Evolutionary conservation across 495 filamentous ascomycete genomes (phyloP).

Genomic region (Penicillium pancosmium): DNA sequence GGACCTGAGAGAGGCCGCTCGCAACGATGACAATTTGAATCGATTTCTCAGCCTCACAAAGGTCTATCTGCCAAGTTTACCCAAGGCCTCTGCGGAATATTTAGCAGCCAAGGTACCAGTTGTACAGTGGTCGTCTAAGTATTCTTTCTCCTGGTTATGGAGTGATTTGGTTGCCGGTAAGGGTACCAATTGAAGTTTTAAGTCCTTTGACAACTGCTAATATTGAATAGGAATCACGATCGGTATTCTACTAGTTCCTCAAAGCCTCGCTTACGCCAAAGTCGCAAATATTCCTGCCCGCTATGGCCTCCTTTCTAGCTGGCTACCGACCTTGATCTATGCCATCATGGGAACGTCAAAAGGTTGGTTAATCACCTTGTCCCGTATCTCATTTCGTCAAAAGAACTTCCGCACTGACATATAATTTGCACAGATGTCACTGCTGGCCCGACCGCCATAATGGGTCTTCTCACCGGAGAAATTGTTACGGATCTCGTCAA

Average conservation of each 20-base stretch:
- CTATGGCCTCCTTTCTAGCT: slow-evolving; percentile 93
- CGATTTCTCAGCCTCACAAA: too few species aligned
- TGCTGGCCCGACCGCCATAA: slow-evolving; percentile 68
- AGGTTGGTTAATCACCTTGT: slow-evolving; percentile 87
- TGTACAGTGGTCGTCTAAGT: too few species aligned
- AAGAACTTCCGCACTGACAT: slow-evolving; percentile 10
- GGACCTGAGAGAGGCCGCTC: too few species aligned
- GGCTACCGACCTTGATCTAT: slow-evolving; percentile 94
- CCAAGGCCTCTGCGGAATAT: too few species aligned
- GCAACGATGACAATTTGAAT: too few species aligned
- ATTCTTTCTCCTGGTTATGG: too few species aligned
- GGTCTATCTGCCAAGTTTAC: too few species aligned
- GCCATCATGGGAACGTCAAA: slow-evolving; percentile 99
- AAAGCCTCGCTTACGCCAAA: slow-evolving; percentile 95
- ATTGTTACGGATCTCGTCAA: slow-evolving; percentile 51
- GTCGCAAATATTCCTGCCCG: slow-evolving; percentile 78
- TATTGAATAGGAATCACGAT: slow-evolving; percentile 73
- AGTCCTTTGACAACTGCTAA: too few species aligned
- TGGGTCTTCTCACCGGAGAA: too few species aligned
- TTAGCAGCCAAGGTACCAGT: too few species aligned
- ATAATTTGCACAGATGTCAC: slow-evolving; percentile 81
- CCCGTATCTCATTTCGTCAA: slow-evolving; percentile 52
- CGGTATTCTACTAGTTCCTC: slow-evolving; percentile 91
- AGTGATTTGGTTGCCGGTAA: too few species aligned
- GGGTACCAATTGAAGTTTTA: too few species aligned